A percentile compares a stretch with the other conserved stretches of the same genome.
Evolutionary conservation across 2,329 filamentous ascomycete species (phyloP).

Genomic region (Stachybotrys chlorohalonatus): DNA sequence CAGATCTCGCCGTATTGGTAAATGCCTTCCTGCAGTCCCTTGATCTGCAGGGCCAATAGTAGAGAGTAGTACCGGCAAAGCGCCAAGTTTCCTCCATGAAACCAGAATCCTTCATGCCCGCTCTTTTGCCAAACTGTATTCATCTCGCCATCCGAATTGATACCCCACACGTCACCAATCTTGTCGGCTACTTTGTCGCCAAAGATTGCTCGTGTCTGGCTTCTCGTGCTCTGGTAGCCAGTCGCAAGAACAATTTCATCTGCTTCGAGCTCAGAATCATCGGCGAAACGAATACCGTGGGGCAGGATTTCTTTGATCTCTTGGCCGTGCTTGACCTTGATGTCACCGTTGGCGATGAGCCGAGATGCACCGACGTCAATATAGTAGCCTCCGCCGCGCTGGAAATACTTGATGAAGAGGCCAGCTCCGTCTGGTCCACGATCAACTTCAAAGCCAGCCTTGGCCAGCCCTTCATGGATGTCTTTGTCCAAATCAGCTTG

Average conservation of each 20-base stretch:
- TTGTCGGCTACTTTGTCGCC: slow-evolving; percentile 51
- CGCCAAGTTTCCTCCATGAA: slow-evolving; percentile 55
- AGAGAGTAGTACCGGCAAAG: slow-evolving; percentile 53
- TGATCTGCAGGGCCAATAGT: slow-evolving; percentile 43
- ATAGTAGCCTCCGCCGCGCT: slow-evolving; percentile 61
- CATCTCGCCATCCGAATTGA: slow-evolving; percentile 48
- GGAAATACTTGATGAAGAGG: slow-evolving; percentile 53
- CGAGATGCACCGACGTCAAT: slow-evolving; percentile 57
- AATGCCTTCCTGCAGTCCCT: slow-evolving; percentile 30
- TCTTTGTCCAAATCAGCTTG: slow-evolving; percentile 27
- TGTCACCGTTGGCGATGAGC: slow-evolving; percentile 54
- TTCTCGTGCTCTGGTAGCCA: slow-evolving; percentile 61
- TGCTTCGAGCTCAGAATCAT: slow-evolving; percentile 47
- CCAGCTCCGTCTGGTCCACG: slow-evolving; percentile 47
- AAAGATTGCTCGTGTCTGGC: slow-evolving; percentile 50
- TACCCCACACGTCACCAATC: slow-evolving; percentile 52
- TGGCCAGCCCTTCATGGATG: slow-evolving; percentile 33
- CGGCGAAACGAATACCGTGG: slow-evolving; percentile 35
- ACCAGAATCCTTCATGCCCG: slow-evolving; percentile 58
- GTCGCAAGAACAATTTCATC: slow-evolving; percentile 58
- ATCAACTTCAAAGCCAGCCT: slow-evolving; percentile 53
- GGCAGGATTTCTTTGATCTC: slow-evolving; percentile 43
- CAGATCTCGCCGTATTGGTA: slow-evolving; percentile 22
- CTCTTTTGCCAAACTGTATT: slow-evolving; percentile 49
- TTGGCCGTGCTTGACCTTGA: slow-evolving; percentile 52